phyloP scores from a whole-genome alignment of 805 yeast species.

The Yarrowia yakushimensis region DNA sequence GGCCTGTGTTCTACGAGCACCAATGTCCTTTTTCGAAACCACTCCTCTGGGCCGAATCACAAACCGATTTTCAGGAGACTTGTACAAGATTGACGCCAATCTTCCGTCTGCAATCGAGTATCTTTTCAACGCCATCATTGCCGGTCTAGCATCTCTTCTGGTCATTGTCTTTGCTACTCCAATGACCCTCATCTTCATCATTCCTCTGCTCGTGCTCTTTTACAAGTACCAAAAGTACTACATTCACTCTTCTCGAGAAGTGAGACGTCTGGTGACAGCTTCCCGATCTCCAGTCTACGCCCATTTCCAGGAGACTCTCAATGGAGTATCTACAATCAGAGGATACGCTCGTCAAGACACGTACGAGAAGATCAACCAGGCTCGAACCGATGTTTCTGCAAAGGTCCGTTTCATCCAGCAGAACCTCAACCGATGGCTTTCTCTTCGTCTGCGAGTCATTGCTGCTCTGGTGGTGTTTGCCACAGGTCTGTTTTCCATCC shows the following conservation, averaged over 20 bases:
- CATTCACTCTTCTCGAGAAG: conserved; percentile 67
- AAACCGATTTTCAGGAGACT: conserved; percentile 86
- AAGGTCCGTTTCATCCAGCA: conserved; percentile 78
- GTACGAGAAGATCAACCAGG: conserved; percentile 49
- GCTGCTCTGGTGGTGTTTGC: conserved; percentile 79
- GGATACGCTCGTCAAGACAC: conserved; percentile 69
- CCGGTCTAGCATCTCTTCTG: conserved; percentile 56
- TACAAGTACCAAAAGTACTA: conserved; percentile 68
- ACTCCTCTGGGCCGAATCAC: conserved; percentile 91
- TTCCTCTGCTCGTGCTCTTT: conserved; percentile 67
- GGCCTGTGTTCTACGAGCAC: conserved; percentile 69
- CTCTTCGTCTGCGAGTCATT: conserved; percentile 78
- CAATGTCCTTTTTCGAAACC: conserved; percentile 92
- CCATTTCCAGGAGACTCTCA: conserved; percentile 74
- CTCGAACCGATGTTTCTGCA: conserved; percentile 64
- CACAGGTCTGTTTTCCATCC: conserved; percentile 63
- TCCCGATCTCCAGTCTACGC: conserved; percentile 77
- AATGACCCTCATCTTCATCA: conserved; percentile 66
- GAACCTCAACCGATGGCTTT: conserved; percentile 88
- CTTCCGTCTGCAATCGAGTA: conserved; percentile 40
- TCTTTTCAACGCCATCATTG: conserved; percentile 39
- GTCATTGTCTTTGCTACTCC: conserved; percentile 88
- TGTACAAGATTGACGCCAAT: conserved; percentile 82
- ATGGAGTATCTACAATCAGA: conserved; percentile 72
- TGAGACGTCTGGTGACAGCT: conserved; percentile 67